These are phyloP conservation scores for Pisolithus microcarpus DNA, from an alignment of 768 basidiomycete genomes.

Conservation along the genomic window DNA sequence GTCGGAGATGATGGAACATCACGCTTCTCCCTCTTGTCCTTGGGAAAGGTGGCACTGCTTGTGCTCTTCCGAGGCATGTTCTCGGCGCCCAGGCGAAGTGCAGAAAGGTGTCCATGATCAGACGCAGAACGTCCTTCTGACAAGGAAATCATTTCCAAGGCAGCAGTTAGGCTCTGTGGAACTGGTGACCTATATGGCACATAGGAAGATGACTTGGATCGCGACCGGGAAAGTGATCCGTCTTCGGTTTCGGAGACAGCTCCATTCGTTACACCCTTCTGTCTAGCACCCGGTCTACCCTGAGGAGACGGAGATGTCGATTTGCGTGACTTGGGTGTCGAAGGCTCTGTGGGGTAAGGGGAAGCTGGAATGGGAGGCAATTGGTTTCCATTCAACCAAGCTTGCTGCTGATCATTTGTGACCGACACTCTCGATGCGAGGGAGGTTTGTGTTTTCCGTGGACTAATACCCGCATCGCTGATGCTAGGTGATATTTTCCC, in stretches of 20 bases:
- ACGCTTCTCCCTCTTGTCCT: constrained; percentile 25
- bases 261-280: constrained; percentile 23
- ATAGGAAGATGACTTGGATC: constrained; percentile 49
- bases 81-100: constrained; percentile 15
- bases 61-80: constrained; percentile 27
- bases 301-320: constrained; percentile 28
- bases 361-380: constrained; percentile 66
- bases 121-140: constrained; percentile 25
- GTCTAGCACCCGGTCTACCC: constrained; percentile 26
- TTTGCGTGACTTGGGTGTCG: constrained; percentile 49
- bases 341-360: constrained; percentile 56
- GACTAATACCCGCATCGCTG: constrained; percentile 8
- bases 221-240: constrained; percentile 39
- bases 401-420: constrained; percentile 25
- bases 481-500: constrained; percentile 22
- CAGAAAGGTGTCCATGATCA: constrained; percentile 19
- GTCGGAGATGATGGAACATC: constrained; percentile 37
- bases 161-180: constrained; percentile 68
- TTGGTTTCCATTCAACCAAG: constrained; percentile 35
- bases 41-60: constrained; percentile 20
- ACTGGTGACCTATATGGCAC: constrained; percentile 47
- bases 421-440: constrained; percentile 26
- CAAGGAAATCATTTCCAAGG: constrained; percentile 52
- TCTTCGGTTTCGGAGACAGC: constrained; percentile 24
- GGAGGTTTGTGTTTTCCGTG: constrained; percentile 23